phyloP scores from a whole-genome alignment of 176 grass and related monocot species.

The Aegilops speltoides region DNA sequence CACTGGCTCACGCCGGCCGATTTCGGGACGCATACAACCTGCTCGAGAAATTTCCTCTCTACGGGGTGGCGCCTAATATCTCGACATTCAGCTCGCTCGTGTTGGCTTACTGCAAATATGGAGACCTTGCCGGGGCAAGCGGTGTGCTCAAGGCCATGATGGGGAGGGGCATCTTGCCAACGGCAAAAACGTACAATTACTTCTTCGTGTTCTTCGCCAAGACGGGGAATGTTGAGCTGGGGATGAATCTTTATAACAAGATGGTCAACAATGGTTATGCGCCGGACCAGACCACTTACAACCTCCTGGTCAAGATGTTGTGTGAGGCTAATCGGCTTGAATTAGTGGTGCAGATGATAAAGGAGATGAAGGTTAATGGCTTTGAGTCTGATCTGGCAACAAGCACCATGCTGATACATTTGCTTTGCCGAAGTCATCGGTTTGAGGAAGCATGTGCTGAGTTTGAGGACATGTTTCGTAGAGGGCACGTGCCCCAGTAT shows the following conservation, averaged over 20 bases:
- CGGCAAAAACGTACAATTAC: constrained; percentile 72
- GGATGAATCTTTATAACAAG: constrained; percentile 84
- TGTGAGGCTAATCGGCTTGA: constrained; percentile 60
- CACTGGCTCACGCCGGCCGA: constrained; percentile 52
- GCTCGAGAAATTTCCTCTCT: constrained; percentile 86
- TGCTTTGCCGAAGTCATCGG: constrained; percentile 54
- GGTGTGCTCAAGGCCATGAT: constrained; percentile 71
- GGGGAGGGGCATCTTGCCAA: constrained; percentile 56
- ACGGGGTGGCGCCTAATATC: constrained; percentile 61
- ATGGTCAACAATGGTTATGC: constrained; percentile 69
- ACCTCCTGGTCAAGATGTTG: constrained; percentile 77
- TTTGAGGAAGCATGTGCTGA: constrained; percentile 62
- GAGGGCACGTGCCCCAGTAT: constrained; percentile 76
- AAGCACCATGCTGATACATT: constrained; percentile 83
- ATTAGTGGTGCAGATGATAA: constrained; percentile 59
- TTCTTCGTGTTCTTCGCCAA: constrained; percentile 71
- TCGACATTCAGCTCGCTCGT: constrained; percentile 85
- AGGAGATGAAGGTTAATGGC: constrained; percentile 60
- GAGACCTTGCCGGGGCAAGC: constrained; percentile 60
- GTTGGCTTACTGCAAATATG: constrained; percentile 67
- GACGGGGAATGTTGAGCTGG: constrained; percentile 53
- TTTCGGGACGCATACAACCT: constrained; percentile 67
- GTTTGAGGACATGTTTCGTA: constrained; percentile 72
- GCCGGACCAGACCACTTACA: constrained; percentile 54
- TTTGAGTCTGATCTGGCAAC: constrained; percentile 72